Conservation (phyloP, 257 asterid genomes). For the Ilex asprella region DNA sequence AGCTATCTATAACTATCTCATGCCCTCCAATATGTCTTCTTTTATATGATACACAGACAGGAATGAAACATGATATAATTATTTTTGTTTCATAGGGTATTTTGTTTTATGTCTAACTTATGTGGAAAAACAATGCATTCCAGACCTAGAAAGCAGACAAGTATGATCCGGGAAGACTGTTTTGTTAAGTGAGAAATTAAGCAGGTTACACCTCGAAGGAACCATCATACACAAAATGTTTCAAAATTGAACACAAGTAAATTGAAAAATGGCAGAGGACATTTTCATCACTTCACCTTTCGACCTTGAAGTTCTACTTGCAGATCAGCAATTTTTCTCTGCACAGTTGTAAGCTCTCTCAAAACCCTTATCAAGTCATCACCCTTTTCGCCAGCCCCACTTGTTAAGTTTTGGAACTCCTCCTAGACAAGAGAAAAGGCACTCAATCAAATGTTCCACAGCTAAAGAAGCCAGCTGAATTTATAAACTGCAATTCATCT, state of each 20-base stretch:
- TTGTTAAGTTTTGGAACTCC: conserved; percentile 54
- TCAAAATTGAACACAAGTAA: conserved; percentile 3
- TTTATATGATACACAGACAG: no score
- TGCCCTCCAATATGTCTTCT: no score
- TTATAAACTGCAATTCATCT: neutral
- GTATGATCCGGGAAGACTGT: no score
- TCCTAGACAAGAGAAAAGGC: conserved; percentile 44
- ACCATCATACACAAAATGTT: neutral
- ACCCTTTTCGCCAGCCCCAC: conserved; percentile 54
- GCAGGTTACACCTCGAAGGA: neutral
- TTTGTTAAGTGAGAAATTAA: no score
- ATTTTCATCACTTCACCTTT: conserved; percentile 47
- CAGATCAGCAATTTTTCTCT: conserved; percentile 87
- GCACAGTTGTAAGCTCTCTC: conserved; percentile 85
- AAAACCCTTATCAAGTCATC: conserved; percentile 85
- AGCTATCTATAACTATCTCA: no score
- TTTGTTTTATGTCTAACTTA: no score
- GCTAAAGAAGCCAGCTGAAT: conserved; percentile 1
- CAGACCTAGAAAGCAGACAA: no score
- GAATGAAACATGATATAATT: no score
- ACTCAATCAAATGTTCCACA: conserved; percentile 9
- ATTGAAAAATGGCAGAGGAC: neutral
- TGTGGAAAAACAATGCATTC: no score
- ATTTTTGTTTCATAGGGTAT: no score
- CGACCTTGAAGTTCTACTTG: conserved; percentile 99